phyloP scores from a whole-genome alignment of 1,139 yeast species.

The Debaryomyces coudertii region DNA sequence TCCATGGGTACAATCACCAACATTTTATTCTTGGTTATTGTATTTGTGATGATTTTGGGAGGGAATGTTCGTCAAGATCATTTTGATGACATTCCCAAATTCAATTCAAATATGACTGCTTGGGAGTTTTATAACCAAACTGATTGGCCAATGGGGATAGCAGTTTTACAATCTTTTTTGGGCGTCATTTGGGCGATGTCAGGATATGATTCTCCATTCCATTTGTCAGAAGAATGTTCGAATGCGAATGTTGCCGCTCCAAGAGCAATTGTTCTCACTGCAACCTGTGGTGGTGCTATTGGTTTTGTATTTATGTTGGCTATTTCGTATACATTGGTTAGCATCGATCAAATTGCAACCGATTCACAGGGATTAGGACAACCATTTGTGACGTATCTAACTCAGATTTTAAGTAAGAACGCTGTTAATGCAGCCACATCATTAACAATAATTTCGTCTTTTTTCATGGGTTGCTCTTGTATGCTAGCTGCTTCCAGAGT shows the following conservation, averaged over 20 bases:
- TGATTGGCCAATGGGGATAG: constrained; percentile 68
- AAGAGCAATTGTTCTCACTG: constrained; percentile 65
- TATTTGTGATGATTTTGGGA: constrained; percentile 59
- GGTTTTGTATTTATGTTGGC: constrained; percentile 69
- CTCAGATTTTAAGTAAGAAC: constrained; percentile 51
- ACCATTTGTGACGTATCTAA: constrained; percentile 62
- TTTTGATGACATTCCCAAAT: constrained; percentile 41
- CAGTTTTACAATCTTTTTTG: constrained; percentile 61
- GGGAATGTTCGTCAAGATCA: constrained; percentile 50
- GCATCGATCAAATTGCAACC: constrained; percentile 51
- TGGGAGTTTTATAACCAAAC: constrained; percentile 66
- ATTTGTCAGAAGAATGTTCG: constrained; percentile 70
- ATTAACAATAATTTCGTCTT: constrained; percentile 61
- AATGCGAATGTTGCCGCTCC: constrained; percentile 71
- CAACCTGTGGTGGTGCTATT: constrained; percentile 61
- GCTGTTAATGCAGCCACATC: constrained; percentile 59
- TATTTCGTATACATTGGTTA: constrained; percentile 65
- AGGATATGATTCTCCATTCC: constrained; percentile 77
- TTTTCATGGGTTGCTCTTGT: constrained; percentile 71
- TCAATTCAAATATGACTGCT: constrained; percentile 53
- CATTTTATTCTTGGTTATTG: constrained; percentile 54
- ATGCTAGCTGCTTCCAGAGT: constrained; percentile 74
- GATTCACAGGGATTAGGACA: constrained; percentile 61
- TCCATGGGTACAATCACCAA: constrained; percentile 55
- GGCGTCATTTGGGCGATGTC: constrained; percentile 79